Percentiles rank a stretch among this genome's conserved stretches.
phyloP scores from a whole-genome alignment of 805 yeast species.

The Saccharomycopsis fibuligera region DNA sequence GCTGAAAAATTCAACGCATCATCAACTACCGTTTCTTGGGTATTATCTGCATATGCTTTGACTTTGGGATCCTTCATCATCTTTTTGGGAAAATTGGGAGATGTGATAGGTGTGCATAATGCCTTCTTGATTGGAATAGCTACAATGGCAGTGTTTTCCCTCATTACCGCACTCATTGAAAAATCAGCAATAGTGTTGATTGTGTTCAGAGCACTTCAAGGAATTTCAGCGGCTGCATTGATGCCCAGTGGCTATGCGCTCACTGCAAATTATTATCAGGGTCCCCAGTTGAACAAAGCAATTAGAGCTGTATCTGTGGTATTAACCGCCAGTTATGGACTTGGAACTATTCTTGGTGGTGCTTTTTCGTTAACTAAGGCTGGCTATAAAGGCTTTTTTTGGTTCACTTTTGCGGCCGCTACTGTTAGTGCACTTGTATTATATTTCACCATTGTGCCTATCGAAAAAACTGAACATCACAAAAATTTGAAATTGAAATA shows the following conservation, averaged over 20 bases:
- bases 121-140: constrained; percentile 31
- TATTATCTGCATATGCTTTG: constrained; percentile 36
- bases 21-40: constrained; percentile 28
- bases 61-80: constrained; percentile 40
- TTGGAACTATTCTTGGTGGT: constrained; percentile 40
- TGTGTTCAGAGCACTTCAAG: constrained; percentile 40
- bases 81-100: constrained; percentile 36
- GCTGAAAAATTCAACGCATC: not conserved
- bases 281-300: constrained; percentile 27
- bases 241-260: constrained; percentile 35
- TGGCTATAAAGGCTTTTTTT: constrained; percentile 37
- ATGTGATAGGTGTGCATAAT: constrained; percentile 31
- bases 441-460: constrained; percentile 28
- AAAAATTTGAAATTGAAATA: constrained; percentile 23
- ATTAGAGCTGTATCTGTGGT: constrained; percentile 26
- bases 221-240: constrained; percentile 36
- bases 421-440: constrained; percentile 23
- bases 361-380: constrained; percentile 33
- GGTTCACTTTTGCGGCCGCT: constrained; percentile 32
- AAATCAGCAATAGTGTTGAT: constrained; percentile 31
- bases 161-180: constrained; percentile 31
- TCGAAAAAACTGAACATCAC: constrained; percentile 26
- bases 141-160: constrained; percentile 32
- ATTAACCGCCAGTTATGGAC: constrained; percentile 30
- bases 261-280: constrained; percentile 28